Percentiles rank a stretch among this genome's conserved stretches.
These are phyloP conservation scores for Rhodotorula sp. DNA, from an alignment of 1,284 basidiomycete genomes.

Conservation along the genomic window DNA sequence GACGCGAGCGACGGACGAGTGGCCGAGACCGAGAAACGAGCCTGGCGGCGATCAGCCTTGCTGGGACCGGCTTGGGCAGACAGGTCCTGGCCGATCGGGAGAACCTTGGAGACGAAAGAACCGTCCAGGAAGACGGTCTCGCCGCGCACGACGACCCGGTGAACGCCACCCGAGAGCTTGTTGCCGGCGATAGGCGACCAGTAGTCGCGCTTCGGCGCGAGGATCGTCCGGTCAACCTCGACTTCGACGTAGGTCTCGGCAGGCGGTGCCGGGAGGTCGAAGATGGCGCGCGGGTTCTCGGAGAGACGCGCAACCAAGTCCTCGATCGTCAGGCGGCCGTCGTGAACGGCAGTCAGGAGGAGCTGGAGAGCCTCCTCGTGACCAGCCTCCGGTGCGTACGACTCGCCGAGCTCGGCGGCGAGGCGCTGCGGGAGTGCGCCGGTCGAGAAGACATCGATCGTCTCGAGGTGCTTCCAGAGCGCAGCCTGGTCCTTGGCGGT, in stretches of 20 bases:
- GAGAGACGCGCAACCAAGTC: constrained; percentile 77
- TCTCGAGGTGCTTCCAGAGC: constrained; percentile 81
- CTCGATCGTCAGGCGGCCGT: constrained; percentile 75
- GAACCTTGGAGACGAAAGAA: constrained; percentile 55
- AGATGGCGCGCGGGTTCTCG: constrained; percentile 90
- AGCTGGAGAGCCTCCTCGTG: constrained; percentile 85
- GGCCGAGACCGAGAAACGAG: constrained; percentile 44
- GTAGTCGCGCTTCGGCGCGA: constrained; percentile 49
- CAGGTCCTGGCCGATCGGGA: constrained; percentile 71
- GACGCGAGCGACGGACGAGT: constrained; percentile 41
- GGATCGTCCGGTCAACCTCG: constrained; percentile 72
- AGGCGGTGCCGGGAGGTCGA: constrained; percentile 79
- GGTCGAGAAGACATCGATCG: constrained; percentile 89
- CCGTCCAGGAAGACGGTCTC: constrained; percentile 91
- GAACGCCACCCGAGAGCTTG: constrained; percentile 70
- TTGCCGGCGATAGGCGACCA: constrained; percentile 85
- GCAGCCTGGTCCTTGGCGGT: constrained; percentile 73
- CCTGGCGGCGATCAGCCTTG: constrained; percentile 41
- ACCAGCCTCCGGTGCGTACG: constrained; percentile 71
- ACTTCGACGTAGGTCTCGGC: constrained; percentile 87
- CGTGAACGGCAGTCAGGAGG: constrained; percentile 78
- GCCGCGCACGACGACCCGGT: constrained; percentile 89
- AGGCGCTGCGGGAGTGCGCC: constrained; percentile 79
- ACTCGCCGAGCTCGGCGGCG: constrained; percentile 65
- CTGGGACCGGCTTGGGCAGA: constrained; percentile 61